phyloP scores from a whole-genome alignment of 768 basidiomycete species.

The Collybia mongolica region DNA sequence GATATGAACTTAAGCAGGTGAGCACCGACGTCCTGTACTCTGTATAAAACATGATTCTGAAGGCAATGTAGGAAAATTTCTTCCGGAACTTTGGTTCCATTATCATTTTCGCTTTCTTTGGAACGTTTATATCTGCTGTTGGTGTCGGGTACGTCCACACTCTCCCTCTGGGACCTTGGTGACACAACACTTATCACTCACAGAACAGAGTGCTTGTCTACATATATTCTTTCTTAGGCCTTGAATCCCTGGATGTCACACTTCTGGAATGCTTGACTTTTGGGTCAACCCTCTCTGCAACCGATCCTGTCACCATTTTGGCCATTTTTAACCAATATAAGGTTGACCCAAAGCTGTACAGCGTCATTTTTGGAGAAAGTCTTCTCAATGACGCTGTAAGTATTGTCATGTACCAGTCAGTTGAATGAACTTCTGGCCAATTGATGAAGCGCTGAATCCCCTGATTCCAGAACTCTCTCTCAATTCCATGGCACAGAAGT shows the following conservation, averaged over 20 bases:
- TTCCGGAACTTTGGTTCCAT: slow-evolving; percentile 99
- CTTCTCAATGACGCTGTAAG: slow-evolving; percentile 98
- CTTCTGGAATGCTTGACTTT: slow-evolving; percentile 94
- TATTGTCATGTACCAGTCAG: slow-evolving; percentile 99
- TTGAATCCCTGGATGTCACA: slow-evolving; percentile 84
- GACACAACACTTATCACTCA: slow-evolving; percentile 39
- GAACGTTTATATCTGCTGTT: slow-evolving; percentile 95
- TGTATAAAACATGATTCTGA: background rate
- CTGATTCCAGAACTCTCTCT: slow-evolving; percentile 69
- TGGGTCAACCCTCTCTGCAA: slow-evolving; percentile 95
- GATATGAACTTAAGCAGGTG: slow-evolving; percentile 96
- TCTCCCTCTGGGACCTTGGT: background rate
- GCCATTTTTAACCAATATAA: slow-evolving; percentile 99
- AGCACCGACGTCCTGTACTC: slow-evolving; percentile 15
- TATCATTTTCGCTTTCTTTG: slow-evolving; percentile 87
- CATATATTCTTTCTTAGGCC: slow-evolving; percentile 89
- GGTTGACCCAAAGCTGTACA: slow-evolving; percentile 97
- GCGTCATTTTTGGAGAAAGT: slow-evolving; percentile 96
- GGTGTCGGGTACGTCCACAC: slow-evolving; percentile 80
- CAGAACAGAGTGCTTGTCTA: slow-evolving; percentile 85
- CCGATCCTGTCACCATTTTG: slow-evolving; percentile 96
- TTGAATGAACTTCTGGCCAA: slow-evolving; percentile 21
- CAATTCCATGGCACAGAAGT: slow-evolving; percentile 91
- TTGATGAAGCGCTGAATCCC: background rate
- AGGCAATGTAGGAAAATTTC: slow-evolving; percentile 80